Conservation (phyloP, 345 rosid species). For the Conringia planisiliqua region DNA sequence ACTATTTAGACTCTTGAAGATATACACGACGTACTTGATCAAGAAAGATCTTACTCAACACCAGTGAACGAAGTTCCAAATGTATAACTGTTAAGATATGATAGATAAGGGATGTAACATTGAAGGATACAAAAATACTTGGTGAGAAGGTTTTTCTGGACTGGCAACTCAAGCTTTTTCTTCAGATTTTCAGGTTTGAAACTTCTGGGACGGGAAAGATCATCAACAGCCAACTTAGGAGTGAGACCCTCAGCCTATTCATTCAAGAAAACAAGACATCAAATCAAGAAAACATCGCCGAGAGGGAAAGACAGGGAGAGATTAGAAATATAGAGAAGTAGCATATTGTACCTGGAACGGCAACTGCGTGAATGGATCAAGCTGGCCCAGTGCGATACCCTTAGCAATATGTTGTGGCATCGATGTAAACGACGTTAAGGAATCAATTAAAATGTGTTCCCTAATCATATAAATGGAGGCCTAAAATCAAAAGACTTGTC, state of each 20-base stretch:
- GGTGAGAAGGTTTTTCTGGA: constrained; percentile 89
- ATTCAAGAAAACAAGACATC: background rate
- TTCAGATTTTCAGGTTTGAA: constrained; percentile 50
- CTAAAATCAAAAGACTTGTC: constrained; percentile 4
- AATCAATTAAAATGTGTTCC: background rate
- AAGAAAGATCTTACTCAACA: background rate
- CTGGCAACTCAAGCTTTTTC: constrained; percentile 83
- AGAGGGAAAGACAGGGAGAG: background rate
- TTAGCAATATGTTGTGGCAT: constrained; percentile 71
- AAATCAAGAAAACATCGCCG: constrained; percentile 4
- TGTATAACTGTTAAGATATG: background rate
- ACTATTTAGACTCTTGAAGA: background rate
- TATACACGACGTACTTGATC: background rate
- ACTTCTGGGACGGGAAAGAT: constrained; percentile 32
- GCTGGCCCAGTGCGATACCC: constrained; percentile 81
- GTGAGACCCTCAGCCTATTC: constrained; percentile 47
- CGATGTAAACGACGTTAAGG: constrained; percentile 59
- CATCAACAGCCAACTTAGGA: constrained; percentile 32
- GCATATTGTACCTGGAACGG: constrained; percentile 61
- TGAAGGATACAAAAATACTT: constrained; percentile 91
- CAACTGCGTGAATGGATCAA: constrained; percentile 83
- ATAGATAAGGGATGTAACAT: constrained; percentile 15
- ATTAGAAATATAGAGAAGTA: constrained; percentile 1
- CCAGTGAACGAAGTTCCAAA: constrained; percentile 9
- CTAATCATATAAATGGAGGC: background rate